Evolutionary conservation across 352 stramenopile genomes (phyloP), one percentile per base, ranked within the genome.

Genomic region (Globisporangium solare): DNA sequence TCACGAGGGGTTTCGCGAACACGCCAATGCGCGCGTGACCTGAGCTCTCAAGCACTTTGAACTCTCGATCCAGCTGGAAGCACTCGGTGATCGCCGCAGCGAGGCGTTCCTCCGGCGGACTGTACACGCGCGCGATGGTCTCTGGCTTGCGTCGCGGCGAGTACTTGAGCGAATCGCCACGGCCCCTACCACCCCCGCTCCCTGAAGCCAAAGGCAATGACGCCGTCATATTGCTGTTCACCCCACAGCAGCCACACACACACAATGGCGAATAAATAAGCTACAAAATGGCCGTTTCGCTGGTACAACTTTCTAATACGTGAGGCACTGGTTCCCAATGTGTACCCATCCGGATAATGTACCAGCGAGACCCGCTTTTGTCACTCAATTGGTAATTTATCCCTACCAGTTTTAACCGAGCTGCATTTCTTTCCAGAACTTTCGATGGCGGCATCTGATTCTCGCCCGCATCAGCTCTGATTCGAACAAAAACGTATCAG

Each of bases 11-110:
- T 49, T 79, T 83, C 0, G 73, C 72, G 39, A 91, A 91, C n/a
- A 62, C 73, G 20, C 80, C 80, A 2, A 89, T 42, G 32, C 71
- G 71, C 17, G 56, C 70, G 43, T 89, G 71, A 1, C 74, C 75
- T 4, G 78, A 88, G 54, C 68, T 83, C 45, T 91, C 80, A 10
- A 91, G 73, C 32, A 86, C 68, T 58, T 81, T 70, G 22, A 91
- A 49, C 56, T 89, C 78, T 2, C 55, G 64, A 50, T 85, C 76
- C 1, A 84, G 60, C 1, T 56, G 49, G 15, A 40, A 4, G 37
- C 66, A 81, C 51, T 77, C 62, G 2, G 49, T 45, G 8, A 61
- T 32, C 2, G 63, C 53, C 6, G 63, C 61, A 18, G 21, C 45
- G 8, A 76, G 67, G 0, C 72, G 66, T 12, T 73, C 63, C 2